These are phyloP conservation scores for Yamadazyma taylorii DNA, from an alignment of 1,139 yeast species.

Conservation along the genomic window DNA sequence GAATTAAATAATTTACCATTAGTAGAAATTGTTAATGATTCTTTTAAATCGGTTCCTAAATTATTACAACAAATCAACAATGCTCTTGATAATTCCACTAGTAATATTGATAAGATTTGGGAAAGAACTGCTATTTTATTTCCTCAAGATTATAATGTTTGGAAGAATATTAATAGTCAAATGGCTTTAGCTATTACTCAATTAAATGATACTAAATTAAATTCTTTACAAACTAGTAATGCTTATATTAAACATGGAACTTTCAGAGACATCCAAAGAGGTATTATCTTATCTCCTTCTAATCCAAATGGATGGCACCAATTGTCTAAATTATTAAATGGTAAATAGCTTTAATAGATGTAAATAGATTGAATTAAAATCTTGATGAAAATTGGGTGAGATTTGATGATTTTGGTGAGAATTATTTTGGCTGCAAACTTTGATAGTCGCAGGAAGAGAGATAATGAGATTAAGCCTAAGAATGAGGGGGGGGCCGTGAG, in stretches of 20 bases:
- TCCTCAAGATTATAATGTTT: conserved; percentile 67
- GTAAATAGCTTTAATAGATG: background rate
- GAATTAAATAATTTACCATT: conserved; percentile 60
- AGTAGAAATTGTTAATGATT: conserved; percentile 48
- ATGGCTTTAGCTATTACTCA: conserved; percentile 49
- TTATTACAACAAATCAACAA: conserved; percentile 54
- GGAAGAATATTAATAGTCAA: conserved; percentile 60
- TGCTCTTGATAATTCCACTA: conserved; percentile 22
- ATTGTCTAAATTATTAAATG: background rate
- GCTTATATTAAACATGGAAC: conserved; percentile 49
- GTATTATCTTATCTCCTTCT: conserved; percentile 37
- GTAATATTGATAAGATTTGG: conserved; percentile 42
- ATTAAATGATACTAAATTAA: conserved; percentile 50
- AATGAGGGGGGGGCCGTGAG: no score
- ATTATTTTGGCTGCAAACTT: no score
- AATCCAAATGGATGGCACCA: background rate
- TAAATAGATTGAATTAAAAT: no score
- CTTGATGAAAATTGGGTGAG: no score
- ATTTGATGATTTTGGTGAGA: no score
- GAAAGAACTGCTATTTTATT: conserved; percentile 69
- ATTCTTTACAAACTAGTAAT: conserved; percentile 51
- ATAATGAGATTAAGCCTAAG: no score
- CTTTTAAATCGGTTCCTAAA: conserved; percentile 56
- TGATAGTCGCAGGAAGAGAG: no score
- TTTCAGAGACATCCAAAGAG: conserved; percentile 60